Evolutionary conservation across 2,329 filamentous ascomycete species (phyloP).

Genomic region (Aciculosporium take): DNA sequence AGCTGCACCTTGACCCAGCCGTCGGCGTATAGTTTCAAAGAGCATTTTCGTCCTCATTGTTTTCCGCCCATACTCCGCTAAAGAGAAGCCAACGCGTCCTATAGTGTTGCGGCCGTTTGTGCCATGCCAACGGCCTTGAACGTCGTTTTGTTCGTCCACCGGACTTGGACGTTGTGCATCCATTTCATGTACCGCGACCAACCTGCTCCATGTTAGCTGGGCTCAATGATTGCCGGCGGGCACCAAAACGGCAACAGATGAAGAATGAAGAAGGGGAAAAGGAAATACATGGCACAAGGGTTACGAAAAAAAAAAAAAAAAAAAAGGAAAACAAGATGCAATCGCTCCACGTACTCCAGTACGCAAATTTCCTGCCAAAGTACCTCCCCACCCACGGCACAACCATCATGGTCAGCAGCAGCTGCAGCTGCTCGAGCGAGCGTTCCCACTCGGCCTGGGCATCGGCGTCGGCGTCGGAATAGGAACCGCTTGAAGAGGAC

Average conservation of each 20-base stretch:
- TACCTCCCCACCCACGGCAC: conserved; percentile 92
- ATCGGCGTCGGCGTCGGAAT: conserved; percentile 55
- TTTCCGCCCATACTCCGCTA: background rate
- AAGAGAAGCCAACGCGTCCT: conserved; percentile 7
- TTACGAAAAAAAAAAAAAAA: background rate
- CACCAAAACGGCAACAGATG: background rate
- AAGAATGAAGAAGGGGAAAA: background rate
- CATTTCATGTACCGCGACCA: conserved; percentile 93
- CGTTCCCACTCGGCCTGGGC: conserved; percentile 93
- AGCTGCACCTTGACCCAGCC: background rate
- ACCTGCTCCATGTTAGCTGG: conserved; percentile 33
- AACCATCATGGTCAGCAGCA: conserved; percentile 85
- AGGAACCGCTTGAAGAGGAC: conserved; percentile 37
- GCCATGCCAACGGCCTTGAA: conserved; percentile 51
- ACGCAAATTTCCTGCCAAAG: conserved; percentile 85
- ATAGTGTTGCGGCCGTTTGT: conserved; percentile 44
- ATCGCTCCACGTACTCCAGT: conserved; percentile 57
- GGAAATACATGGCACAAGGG: background rate
- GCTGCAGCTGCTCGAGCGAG: conserved; percentile 82
- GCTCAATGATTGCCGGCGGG: background rate
- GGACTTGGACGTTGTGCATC: conserved; percentile 69
- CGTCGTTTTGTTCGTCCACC: conserved; percentile 44
- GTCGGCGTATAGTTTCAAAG: too few relatives aligned
- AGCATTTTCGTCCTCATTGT: background rate
- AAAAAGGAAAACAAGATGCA: too few relatives aligned